Evolutionary conservation across 345 rosid species (phyloP).

Genomic region (Dimocarpus longan): DNA sequence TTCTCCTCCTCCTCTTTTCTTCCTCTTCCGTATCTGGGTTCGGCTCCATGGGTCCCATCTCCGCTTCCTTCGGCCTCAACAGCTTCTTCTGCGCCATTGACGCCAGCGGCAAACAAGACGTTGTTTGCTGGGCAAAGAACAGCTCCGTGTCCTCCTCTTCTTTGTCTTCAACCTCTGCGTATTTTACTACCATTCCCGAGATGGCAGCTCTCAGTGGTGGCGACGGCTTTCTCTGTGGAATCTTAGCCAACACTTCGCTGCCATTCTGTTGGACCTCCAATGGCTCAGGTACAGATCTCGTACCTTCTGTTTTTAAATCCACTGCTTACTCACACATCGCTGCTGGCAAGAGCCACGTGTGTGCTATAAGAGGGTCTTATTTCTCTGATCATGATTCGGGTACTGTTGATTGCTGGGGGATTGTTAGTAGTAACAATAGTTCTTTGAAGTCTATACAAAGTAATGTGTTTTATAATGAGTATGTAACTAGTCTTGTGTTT

Average conservation of each 20-base stretch:
- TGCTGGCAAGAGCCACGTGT: conserved; percentile 78
- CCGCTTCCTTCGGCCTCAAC: conserved; percentile 75
- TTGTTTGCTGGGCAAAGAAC: conserved; percentile 81
- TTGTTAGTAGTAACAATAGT: conserved; percentile 36
- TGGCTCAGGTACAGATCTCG: conserved; percentile 61
- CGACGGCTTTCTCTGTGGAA: conserved; percentile 77
- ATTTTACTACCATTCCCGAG: conserved; percentile 39
- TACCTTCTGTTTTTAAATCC: conserved; percentile 51
- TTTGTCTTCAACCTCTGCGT: conserved; percentile 27
- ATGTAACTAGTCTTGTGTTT: conserved; percentile 51
- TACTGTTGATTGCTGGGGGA: conserved; percentile 79
- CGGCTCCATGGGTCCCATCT: conserved; percentile 82
- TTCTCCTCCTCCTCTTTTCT: conserved; percentile 28
- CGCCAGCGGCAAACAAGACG: conserved; percentile 81
- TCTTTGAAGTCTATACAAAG: conserved; percentile 44
- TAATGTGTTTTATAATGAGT: conserved; percentile 44
- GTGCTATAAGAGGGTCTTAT: conserved; percentile 89
- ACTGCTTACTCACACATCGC: conserved; percentile 78
- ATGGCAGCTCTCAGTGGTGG: conserved; percentile 83
- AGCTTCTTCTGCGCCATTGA: conserved; percentile 97
- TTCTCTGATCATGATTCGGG: conserved; percentile 72
- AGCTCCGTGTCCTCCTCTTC: conserved; percentile 35
- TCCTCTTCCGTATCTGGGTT: conserved; percentile 53
- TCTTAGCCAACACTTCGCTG: conserved; percentile 66
- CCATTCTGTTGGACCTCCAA: conserved; percentile 66